These are phyloP conservation scores for Pecoramyces ruminantium DNA, from an alignment of 192 early-diverging fungal species.

Conservation along the genomic window DNA sequence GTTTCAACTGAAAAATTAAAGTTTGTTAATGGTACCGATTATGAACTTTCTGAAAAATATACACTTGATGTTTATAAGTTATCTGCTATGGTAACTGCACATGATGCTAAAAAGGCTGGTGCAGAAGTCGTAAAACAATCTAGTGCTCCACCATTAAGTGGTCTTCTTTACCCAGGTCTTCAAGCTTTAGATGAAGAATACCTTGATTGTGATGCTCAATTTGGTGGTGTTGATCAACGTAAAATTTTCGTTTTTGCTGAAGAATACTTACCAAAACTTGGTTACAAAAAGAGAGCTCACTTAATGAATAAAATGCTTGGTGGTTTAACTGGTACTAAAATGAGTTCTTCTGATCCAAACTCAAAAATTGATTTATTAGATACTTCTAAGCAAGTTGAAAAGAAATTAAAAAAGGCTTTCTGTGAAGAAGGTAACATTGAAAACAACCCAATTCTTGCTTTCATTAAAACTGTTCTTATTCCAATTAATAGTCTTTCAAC, in stretches of 20 bases:
- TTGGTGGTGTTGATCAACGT: slow-evolving; percentile 95
- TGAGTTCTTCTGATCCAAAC: slow-evolving; percentile 90
- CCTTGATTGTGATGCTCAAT: slow-evolving; percentile 83
- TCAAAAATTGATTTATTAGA: slow-evolving; percentile 97
- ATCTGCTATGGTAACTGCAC: slow-evolving; percentile 69
- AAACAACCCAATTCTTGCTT: slow-evolving; percentile 82
- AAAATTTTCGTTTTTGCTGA: slow-evolving; percentile 98
- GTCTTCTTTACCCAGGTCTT: slow-evolving; percentile 90
- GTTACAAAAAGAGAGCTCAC: slow-evolving; percentile 92
- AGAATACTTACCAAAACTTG: slow-evolving; percentile 80
- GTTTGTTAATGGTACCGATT: slow-evolving; percentile 79
- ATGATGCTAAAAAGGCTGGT: slow-evolving; percentile 95
- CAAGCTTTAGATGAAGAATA: slow-evolving; percentile 98
- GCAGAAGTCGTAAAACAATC: slow-evolving; percentile 98
- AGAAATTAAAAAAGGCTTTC: slow-evolving; percentile 88
- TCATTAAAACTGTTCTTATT: slow-evolving; percentile 80
- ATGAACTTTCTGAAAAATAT: slow-evolving; percentile 77
- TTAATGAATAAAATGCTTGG: slow-evolving; percentile 98
- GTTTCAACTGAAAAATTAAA: slow-evolving; percentile 80
- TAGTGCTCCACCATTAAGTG: slow-evolving; percentile 68
- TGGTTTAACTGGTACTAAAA: slow-evolving; percentile 83
- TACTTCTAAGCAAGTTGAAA: slow-evolving; percentile 49
- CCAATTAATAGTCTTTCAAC: slow-evolving; percentile 53
- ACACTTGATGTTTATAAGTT: slow-evolving; percentile 83
- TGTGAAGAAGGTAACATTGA: slow-evolving; percentile 89